These are phyloP conservation scores for Hypericum perforatum DNA, from an alignment of 345 rosid species.

Conservation along the genomic window DNA sequence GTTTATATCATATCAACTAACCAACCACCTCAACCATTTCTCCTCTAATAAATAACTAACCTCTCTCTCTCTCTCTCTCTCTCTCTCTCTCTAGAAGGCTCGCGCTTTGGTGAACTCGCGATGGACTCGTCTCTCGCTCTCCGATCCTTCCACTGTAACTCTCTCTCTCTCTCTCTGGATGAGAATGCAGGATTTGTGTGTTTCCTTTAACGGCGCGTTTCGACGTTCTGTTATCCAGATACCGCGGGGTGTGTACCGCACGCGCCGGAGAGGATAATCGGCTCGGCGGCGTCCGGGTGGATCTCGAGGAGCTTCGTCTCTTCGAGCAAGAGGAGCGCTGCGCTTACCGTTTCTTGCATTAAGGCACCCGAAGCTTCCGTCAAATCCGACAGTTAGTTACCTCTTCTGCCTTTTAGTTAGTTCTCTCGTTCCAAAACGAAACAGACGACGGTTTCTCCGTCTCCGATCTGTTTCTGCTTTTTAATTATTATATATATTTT, in stretches of 20 bases:
- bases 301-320: constrained; percentile 14
- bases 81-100: background rate
- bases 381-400: constrained; percentile 34
- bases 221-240: background rate
- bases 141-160: constrained; percentile 56
- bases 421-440: background rate
- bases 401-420: background rate
- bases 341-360: constrained; percentile 21
- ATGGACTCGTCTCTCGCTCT: constrained; percentile 70
- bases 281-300: constrained; percentile 13
- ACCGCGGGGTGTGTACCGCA: too few species aligned
- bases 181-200: too few species aligned
- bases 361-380: constrained; percentile 43
- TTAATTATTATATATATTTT: constrained; percentile 16
- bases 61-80: background rate
- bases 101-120: background rate
- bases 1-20: constrained; percentile 1
- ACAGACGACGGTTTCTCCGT: background rate
- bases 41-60: background rate
- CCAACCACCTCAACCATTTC: background rate
- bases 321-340: constrained; percentile 16
- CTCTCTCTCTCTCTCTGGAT: constrained; percentile 3
- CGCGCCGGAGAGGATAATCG: too few species aligned
- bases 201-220: background rate
- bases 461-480: background rate